Base-by-base conservation (phyloP, 1,284 basidiomycete genomes). In the Sporisorium exsertum region DNA sequence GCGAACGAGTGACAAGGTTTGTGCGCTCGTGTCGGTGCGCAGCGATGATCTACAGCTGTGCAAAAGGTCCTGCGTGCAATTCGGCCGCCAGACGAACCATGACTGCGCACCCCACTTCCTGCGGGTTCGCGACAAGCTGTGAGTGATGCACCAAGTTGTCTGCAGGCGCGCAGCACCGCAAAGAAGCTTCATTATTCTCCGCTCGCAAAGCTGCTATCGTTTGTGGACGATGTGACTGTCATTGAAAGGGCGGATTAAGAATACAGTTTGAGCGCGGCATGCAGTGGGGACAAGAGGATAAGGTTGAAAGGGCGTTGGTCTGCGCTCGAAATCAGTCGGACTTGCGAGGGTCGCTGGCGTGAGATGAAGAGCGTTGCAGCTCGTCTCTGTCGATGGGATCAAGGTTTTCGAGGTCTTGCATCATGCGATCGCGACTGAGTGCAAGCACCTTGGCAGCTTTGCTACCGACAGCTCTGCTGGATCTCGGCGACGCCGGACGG, bases 321-420 rank as follows among this genome's bases (percentile, higher is more conserved):
- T 29, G 58, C 37, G 35, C 16, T 32, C 13, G 40, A 35, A 35
- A 37, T 61, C 45, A 75, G 32, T 75, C 72, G 42, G 63, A 63
- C n/a, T 75, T 75, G 72, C 72, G 72, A 20, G 60, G 54, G 47
- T 64, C 59, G 64, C 72, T 75, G 18, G 72, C 59, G 8, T 49
- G 40, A 1, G 67, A 75, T 0, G 72, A 67, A 32, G 72, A 75
- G 2, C 72, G 58, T 20, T 66, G 67, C 32, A 75, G 43, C 55
- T 75, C 52, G 32, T 65, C 58, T 24, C 72, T 37, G 45, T 75
- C 72, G 57, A 70, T 54, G 3, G 72, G 63, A 42, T 74, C 72
- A 5, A 74, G 40, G 15, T 52, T 57, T 24, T 75, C 67, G 56
- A 75, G 60, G 47, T 75, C 63, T 12, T 70, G 72, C 72, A 66